phyloP scores from a whole-genome alignment of 2,329 filamentous ascomycete genomes.

The Cordyceps cateniannulata region DNA sequence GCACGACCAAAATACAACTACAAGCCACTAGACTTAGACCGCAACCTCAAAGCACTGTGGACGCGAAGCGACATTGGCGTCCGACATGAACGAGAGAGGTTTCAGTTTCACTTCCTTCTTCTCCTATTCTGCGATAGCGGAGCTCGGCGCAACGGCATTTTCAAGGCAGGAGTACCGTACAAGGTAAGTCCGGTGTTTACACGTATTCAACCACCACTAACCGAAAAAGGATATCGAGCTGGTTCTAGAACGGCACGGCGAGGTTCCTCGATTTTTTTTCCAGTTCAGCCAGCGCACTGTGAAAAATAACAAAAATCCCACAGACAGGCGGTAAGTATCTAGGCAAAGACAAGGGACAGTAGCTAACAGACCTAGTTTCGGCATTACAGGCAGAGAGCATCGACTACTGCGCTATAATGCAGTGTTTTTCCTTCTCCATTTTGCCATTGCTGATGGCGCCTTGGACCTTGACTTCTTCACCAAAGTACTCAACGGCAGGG shows the following conservation, averaged over 20 bases:
- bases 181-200: background rate
- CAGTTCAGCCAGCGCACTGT: background rate
- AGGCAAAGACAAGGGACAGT: background rate
- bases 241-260: background rate
- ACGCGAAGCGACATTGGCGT: background rate
- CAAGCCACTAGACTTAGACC: slow-evolving; percentile 1
- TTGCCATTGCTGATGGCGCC: slow-evolving; percentile 9
- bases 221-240: background rate
- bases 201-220: background rate
- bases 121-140: slow-evolving; percentile 2
- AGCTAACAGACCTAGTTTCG: background rate
- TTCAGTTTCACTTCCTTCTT: background rate
- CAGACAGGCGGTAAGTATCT: background rate
- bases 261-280: background rate
- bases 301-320: background rate
- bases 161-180: background rate
- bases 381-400: slow-evolving; percentile 1
- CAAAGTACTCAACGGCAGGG: background rate
- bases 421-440: slow-evolving; percentile 2
- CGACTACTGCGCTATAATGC: slow-evolving; percentile 4
- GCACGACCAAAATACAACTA: slow-evolving; percentile 2
- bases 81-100: background rate
- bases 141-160: background rate
- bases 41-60: slow-evolving; percentile 3
- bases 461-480: slow-evolving; percentile 1